Percentiles rank a stretch among this genome's conserved stretches.
Conservation (phyloP, 2,329 filamentous ascomycete species). For the Plenodomus biglobosus region DNA sequence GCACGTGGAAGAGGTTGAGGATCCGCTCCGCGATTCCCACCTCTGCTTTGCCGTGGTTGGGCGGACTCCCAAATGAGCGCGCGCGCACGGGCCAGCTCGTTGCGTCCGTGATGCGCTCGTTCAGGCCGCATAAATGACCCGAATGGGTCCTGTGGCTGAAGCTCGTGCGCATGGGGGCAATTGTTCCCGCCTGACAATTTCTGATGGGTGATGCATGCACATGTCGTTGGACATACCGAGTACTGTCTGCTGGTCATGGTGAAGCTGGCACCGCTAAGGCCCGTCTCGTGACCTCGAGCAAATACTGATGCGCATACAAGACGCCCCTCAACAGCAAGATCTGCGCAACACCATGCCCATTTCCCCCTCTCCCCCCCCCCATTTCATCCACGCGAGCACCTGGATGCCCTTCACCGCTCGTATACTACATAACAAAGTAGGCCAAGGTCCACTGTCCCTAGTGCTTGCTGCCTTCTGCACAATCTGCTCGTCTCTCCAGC, state of each 20-base stretch:
- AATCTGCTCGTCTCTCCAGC: conserved; percentile 8
- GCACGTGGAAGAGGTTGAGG: conserved; percentile 18
- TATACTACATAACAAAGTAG: conserved; percentile 3
- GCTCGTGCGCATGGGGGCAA: conserved; percentile 1
- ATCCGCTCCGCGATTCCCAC: conserved; percentile 15
- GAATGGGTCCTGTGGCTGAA: conserved; percentile 11
- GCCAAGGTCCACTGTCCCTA: conserved; percentile 12
- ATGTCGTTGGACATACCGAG: too few relatives aligned
- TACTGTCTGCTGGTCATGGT: too few relatives aligned
- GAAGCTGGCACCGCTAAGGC: too few relatives aligned
- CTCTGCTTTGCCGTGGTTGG: conserved; percentile 7
- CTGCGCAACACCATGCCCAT: conserved; percentile 2
- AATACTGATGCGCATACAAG: conserved; percentile 14
- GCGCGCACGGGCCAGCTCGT: conserved; percentile 6
- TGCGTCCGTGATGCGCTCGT: conserved; percentile 19
- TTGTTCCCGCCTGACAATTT: background rate
- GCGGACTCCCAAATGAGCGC: conserved; percentile 11
- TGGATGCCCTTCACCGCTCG: conserved; percentile 15
- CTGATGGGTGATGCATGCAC: background rate
- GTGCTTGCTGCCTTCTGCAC: background rate
- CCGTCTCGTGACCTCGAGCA: conserved; percentile 5
- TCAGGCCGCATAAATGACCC: conserved; percentile 9
- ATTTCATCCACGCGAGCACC: background rate
- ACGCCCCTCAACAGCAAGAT: conserved; percentile 9
- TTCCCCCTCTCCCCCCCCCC: too few relatives aligned